Conservation (phyloP, 1,284 basidiomycete species). For the Irpex sp. region DNA sequence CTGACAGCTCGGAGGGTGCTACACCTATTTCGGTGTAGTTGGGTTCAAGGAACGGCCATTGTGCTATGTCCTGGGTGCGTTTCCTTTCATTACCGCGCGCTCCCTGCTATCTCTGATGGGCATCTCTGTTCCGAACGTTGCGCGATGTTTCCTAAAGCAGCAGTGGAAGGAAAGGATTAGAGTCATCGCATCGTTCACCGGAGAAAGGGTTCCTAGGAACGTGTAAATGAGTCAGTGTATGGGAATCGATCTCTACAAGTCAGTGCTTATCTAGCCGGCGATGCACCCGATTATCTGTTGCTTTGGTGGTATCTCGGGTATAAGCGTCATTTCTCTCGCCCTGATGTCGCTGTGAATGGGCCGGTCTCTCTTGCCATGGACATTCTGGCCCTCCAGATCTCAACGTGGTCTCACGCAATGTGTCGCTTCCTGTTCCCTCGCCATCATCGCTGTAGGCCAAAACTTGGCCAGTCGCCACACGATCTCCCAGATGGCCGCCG, state of each 20-base stretch:
- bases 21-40: background rate
- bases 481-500: constrained; percentile 6
- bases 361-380: background rate
- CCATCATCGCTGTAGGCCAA: background rate
- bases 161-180: constrained; percentile 8
- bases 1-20: background rate
- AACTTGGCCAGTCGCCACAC: background rate
- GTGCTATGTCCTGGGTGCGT: background rate
- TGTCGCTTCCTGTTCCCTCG: background rate
- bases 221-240: constrained; percentile 12
- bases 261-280: constrained; percentile 9
- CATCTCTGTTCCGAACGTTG: constrained; percentile 2
- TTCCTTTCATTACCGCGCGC: constrained; percentile 8
- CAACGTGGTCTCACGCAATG: background rate
- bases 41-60: background rate
- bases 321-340: background rate
- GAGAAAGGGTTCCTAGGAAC: constrained; percentile 3
- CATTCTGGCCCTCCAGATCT: background rate
- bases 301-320: constrained; percentile 3
- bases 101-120: constrained; percentile 6
- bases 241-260: constrained; percentile 12
- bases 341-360: background rate
- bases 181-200: constrained; percentile 5
- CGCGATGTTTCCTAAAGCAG: constrained; percentile 1
- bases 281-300: constrained; percentile 13